Base-by-base conservation (phyloP, 148 eudicot genomes). In the Camellia sinensis region DNA sequence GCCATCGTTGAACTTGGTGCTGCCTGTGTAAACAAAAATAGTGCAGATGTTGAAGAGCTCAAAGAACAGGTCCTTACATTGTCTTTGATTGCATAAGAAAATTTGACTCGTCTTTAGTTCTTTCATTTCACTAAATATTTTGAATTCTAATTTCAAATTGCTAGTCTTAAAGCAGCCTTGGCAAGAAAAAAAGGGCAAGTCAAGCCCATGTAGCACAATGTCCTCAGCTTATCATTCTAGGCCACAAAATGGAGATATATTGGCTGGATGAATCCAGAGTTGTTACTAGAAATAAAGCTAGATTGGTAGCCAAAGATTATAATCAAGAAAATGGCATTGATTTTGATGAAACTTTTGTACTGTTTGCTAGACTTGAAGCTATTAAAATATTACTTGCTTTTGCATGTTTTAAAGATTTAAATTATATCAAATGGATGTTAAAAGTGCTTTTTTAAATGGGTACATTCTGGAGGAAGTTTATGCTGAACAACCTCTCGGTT, bases 1-100 rank as follows among this genome's bases (percentile, higher is more conserved):
- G 90, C 98, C 21, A 93, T 98, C 56, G 99, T 96, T 70, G 98
- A 96, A 85, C 99, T 96, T 69, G 99, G 99, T 75, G 97, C 98
- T 82, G 98, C 99, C 65, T 91, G 90, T 74, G 89, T 93, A 68
- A 93, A 96, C 78, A 96, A 90, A 85, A 97, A 92, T 72, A 65
- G 87, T 52, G 57, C 93, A 84, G 98, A 96, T 84, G 97, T 92
- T 57, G 92, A 92, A 82, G 99, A 93, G 76, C 99, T 96, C 52
- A 96, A 89, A 86, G 99, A 96, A 77, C 98, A 94, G 98, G 99
- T 89, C 18, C 37, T 22, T 65, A 15, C n/a, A 15, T 44, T 78
- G 19, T 52, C 12, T 61, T 72, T 74, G 14, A 76, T 61, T 71
- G 2, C 56, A 54, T 71, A 40, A 29, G 37, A 29, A 29, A 29